Evolutionary conservation across 2,329 filamentous ascomycete species (phyloP).

Genomic region (Drechmeria coniospora): DNA sequence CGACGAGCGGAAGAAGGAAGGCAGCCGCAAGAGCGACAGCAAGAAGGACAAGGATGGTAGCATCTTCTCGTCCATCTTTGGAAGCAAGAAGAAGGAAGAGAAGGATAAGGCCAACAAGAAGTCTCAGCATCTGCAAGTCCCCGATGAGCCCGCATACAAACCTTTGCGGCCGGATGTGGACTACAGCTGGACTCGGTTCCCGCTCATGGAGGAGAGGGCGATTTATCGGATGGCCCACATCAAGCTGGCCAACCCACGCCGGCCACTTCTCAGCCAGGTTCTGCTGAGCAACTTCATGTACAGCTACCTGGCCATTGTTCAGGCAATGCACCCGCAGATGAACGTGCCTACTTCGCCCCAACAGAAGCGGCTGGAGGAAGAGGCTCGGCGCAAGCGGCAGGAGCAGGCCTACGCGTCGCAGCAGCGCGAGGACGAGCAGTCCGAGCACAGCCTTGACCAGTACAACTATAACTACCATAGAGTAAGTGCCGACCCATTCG

Average conservation of each 20-base stretch:
- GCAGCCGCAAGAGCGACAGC: conserved; percentile 54
- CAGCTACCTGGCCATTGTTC: conserved; percentile 93
- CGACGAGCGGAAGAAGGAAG: conserved; percentile 72
- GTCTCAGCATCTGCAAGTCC: conserved; percentile 55
- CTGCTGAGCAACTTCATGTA: conserved; percentile 99
- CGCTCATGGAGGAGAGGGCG: conserved; percentile 85
- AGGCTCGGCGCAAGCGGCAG: conserved; percentile 32
- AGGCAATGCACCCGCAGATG: conserved; percentile 95
- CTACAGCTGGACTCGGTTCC: conserved; percentile 92
- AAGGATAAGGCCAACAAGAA: conserved; percentile 63
- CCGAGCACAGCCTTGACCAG: conserved; percentile 30
- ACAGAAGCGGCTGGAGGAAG: conserved; percentile 45
- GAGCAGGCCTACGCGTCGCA: conserved; percentile 33
- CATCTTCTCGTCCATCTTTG: conserved; percentile 88
- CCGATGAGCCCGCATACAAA: conserved; percentile 61
- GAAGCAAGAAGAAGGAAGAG: conserved; percentile 74
- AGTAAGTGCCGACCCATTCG: conserved; percentile 19
- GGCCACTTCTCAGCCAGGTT: conserved; percentile 85
- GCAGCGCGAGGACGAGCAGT: conserved; percentile 29
- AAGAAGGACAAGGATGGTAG: conserved; percentile 91
- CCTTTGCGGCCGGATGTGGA: conserved; percentile 74
- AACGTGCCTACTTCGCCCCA: conserved; percentile 76
- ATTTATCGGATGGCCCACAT: conserved; percentile 99
- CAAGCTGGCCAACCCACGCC: conserved; percentile 92
- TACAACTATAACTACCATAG: conserved; percentile 39